phyloP scores from a whole-genome alignment of 306 rosid species.

The Cucurbita moschata region DNA sequence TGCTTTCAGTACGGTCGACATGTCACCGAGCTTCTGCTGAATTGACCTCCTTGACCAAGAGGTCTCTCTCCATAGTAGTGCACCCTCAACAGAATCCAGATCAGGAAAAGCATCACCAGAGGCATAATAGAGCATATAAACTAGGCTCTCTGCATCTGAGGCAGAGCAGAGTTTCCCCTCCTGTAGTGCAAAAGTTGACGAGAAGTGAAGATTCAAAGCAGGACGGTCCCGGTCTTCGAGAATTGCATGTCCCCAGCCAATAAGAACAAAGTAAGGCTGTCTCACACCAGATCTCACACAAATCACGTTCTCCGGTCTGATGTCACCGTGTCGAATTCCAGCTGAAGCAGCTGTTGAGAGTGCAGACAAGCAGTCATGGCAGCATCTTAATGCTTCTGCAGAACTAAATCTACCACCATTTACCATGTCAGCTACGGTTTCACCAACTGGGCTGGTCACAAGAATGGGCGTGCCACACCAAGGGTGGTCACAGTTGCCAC shows the following conservation, averaged over 20 bases:
- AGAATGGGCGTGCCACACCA: conserved; percentile 99
- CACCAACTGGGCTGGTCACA: conserved; percentile 82
- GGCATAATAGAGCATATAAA: conserved; percentile 78
- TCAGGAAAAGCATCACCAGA: conserved; percentile 72
- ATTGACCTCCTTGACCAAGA: conserved; percentile 87
- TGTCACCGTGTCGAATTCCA: conserved; percentile 89
- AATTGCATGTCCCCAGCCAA: conserved; percentile 96
- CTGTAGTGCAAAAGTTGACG: conserved; percentile 86
- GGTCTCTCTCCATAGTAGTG: conserved; percentile 85
- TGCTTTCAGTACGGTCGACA: conserved; percentile 79
- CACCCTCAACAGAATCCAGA: conserved; percentile 90
- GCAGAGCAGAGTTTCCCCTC: conserved; percentile 93
- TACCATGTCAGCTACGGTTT: conserved; percentile 64
- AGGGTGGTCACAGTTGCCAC: conserved; percentile 89
- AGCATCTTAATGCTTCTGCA: conserved; percentile 75
- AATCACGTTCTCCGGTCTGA: conserved; percentile 79
- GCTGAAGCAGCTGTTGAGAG: conserved; percentile 65
- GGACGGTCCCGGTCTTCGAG: conserved; percentile 96
- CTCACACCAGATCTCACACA: conserved; percentile 41
- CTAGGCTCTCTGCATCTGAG: conserved; percentile 95
- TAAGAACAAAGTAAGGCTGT: conserved; percentile 57
- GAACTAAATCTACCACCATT: conserved; percentile 48
- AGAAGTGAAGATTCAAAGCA: conserved; percentile 85
- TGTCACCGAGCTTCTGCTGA: conserved; percentile 90
- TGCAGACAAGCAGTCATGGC: conserved; percentile 91